Conservation (phyloP, 1,139 yeast species). For the Debaryomyces sp. region DNA sequence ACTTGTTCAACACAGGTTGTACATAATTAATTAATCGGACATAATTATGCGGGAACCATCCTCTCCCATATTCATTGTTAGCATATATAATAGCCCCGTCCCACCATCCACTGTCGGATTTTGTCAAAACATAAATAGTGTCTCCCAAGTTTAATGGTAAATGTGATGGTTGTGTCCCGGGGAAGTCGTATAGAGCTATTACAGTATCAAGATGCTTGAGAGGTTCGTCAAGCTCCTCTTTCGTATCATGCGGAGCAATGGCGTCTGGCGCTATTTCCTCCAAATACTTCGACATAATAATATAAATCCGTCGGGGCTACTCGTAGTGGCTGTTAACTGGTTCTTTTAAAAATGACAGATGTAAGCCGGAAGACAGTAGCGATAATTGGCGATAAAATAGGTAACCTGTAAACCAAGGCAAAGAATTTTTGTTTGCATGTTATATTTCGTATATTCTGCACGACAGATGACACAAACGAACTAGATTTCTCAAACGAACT, state of each 20-base stretch:
- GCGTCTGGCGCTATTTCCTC: slow-evolving; percentile 49
- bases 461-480: background rate
- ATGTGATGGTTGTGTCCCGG: slow-evolving; percentile 49
- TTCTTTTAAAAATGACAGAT: background rate
- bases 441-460: background rate
- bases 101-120: slow-evolving; percentile 73
- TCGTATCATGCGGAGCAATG: slow-evolving; percentile 32
- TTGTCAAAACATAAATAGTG: slow-evolving; percentile 52
- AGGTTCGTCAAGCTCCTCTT: slow-evolving; percentile 24
- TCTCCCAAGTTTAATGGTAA: slow-evolving; percentile 53
- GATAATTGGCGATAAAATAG: background rate
- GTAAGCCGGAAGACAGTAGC: background rate
- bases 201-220: slow-evolving; percentile 51
- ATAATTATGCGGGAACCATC: slow-evolving; percentile 76
- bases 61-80: slow-evolving; percentile 52
- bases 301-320: background rate
- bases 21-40: slow-evolving; percentile 53
- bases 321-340: background rate
- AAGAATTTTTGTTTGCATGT: background rate
- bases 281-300: slow-evolving; percentile 16
- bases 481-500: background rate
- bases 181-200: slow-evolving; percentile 53
- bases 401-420: background rate
- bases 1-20: slow-evolving; percentile 46
- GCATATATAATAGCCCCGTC: slow-evolving; percentile 59